A percentile compares a stretch with the other conserved stretches of the same genome.
These are phyloP conservation scores for Diophrys sp. DNA, from an alignment of 73 alveolate species.

Conservation along the genomic window DNA sequence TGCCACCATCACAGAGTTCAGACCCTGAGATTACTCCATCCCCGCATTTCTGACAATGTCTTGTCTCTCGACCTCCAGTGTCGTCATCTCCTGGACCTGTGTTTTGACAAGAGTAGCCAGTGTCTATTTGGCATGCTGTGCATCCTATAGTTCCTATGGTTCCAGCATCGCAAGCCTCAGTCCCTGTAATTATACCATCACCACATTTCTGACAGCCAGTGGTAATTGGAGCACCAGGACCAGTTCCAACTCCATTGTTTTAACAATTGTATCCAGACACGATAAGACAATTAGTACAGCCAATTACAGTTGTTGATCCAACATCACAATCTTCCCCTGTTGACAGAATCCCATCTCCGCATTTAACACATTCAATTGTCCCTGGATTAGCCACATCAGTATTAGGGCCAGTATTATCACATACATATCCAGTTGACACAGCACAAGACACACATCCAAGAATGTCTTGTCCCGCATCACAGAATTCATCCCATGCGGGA, in stretches of 20 bases:
- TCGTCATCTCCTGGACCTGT: conserved; percentile 8
- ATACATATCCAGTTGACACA: not conserved
- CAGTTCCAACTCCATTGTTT: too few relatives aligned
- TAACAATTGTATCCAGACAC: too few relatives aligned
- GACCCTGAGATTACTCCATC: conserved; percentile 6
- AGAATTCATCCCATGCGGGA: not conserved
- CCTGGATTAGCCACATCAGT: not conserved
- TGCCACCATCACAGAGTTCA: conserved; percentile 37
- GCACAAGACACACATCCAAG: not conserved
- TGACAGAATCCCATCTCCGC: conserved; percentile 37
- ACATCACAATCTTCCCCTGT: conserved; percentile 26
- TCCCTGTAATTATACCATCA: conserved; percentile 21
- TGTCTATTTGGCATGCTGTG: conserved; percentile 33
- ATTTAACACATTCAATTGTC: conserved; percentile 9
- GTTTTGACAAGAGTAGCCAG: conserved; percentile 19
- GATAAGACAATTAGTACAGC: too few relatives aligned
- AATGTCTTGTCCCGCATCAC: too few relatives aligned
- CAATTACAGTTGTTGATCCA: too few relatives aligned
- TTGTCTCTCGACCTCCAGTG: too few relatives aligned
- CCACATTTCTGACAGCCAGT: conserved; percentile 13
- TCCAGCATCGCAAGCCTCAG: not conserved
- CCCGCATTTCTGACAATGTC: conserved; percentile 18
- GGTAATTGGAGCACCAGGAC: not conserved
- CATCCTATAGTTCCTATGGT: not conserved
- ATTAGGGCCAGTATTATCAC: not conserved